These are phyloP conservation scores for Boletus sp. DNA, from an alignment of 768 basidiomycete genomes.

Conservation along the genomic window DNA sequence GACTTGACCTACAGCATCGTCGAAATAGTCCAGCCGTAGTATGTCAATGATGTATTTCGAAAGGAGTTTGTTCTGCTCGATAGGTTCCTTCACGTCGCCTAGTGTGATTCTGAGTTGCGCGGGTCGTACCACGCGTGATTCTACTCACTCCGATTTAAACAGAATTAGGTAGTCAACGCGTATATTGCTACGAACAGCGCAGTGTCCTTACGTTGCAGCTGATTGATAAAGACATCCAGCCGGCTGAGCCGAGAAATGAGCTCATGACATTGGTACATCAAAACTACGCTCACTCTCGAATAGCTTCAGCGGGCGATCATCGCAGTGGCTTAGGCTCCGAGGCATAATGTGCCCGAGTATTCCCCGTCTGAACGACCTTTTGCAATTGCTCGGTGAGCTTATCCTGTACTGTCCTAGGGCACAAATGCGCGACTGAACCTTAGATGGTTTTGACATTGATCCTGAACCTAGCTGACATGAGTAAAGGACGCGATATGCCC, in stretches of 20 bases:
- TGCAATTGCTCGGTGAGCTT: not conserved
- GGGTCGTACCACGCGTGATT: not conserved
- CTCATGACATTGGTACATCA: not conserved
- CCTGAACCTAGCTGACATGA: too few relatives aligned
- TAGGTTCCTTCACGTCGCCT: slow-evolving; percentile 13
- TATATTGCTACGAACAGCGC: slow-evolving; percentile 25
- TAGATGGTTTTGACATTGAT: too few relatives aligned
- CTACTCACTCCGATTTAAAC: slow-evolving; percentile 15
- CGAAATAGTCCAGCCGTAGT: slow-evolving; percentile 23
- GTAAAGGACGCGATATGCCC: too few relatives aligned
- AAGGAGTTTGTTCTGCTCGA: slow-evolving; percentile 5
- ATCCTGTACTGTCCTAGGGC: too few relatives aligned
- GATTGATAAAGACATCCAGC: slow-evolving; percentile 13
- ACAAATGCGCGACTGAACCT: too few relatives aligned
- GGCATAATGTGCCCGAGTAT: too few relatives aligned
- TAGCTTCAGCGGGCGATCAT: slow-evolving; percentile 25
- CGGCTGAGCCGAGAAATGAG: slow-evolving; percentile 8
- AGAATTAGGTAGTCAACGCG: slow-evolving; percentile 16
- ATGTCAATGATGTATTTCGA: slow-evolving; percentile 15
- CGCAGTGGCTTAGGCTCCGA: slow-evolving; percentile 24
- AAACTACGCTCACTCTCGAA: slow-evolving; percentile 14
- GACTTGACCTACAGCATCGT: slow-evolving; percentile 22
- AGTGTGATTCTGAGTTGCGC: not conserved
- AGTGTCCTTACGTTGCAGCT: slow-evolving; percentile 12
- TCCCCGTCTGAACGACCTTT: not conserved